Conservation (phyloP, 768 basidiomycete genomes). For the Tremella mesenterica region DNA sequence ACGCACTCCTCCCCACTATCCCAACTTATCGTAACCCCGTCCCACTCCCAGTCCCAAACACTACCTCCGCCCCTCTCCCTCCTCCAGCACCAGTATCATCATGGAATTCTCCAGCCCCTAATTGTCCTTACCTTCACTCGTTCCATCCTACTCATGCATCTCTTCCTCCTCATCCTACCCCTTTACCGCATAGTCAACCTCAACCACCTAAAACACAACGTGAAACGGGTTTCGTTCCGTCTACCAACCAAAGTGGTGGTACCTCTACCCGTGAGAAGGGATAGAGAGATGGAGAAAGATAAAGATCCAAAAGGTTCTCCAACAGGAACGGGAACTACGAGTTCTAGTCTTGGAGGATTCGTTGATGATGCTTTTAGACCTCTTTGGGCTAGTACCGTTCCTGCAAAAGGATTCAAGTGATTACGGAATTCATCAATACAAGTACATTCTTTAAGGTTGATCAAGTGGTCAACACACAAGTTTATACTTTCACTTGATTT, state of each 20-base stretch:
- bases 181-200: too few relatives aligned
- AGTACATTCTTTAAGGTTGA: too few relatives aligned
- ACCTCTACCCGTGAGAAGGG: conserved; percentile 3
- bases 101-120: conserved; percentile 30
- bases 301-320: conserved; percentile 25
- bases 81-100: conserved; percentile 38
- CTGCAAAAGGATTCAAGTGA: too few relatives aligned
- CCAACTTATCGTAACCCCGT: conserved; percentile 18
- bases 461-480: too few relatives aligned
- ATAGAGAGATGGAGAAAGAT: conserved; percentile 10
- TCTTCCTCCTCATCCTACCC: too few relatives aligned
- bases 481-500: too few relatives aligned
- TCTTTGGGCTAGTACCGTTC: conserved; percentile 22
- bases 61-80: conserved; percentile 15
- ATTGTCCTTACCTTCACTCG: neutral
- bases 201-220: conserved; percentile 2
- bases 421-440: too few relatives aligned
- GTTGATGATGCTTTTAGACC: conserved; percentile 34
- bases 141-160: neutral
- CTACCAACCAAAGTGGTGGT: too few relatives aligned
- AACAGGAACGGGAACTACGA: conserved; percentile 1
- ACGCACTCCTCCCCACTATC: conserved; percentile 18
- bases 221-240: conserved; percentile 12
- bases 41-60: neutral
- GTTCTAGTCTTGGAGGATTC: conserved; percentile 22